Conservation (phyloP, 805 yeast species). For the Yarrowia sp. region DNA sequence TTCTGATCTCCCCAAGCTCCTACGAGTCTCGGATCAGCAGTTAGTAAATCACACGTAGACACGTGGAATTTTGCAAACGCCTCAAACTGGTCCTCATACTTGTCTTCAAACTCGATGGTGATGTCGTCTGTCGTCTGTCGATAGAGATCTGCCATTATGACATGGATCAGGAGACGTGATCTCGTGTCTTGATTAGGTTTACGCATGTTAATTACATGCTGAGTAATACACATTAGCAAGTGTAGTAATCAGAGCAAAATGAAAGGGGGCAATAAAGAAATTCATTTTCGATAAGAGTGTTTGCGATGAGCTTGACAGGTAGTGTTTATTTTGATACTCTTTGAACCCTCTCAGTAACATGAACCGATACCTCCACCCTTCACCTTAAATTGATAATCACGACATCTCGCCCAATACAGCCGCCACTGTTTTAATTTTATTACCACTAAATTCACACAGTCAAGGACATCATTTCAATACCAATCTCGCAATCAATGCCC, state of each 20-base stretch:
- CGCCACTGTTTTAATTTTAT: neutral
- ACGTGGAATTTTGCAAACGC: slow-evolving; percentile 7
- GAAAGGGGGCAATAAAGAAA: no score
- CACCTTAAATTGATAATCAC: neutral
- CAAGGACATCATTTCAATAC: neutral
- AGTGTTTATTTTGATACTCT: no score
- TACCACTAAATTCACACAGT: neutral
- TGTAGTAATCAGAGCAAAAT: no score
- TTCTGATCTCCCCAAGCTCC: slow-evolving; percentile 23
- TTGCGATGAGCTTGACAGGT: no score
- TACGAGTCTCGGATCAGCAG: slow-evolving; percentile 8
- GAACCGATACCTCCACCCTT: no score
- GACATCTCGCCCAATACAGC: neutral
- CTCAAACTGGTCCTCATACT: slow-evolving; percentile 17
- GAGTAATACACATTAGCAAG: no score
- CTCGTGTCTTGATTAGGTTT: neutral
- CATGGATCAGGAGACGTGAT: neutral
- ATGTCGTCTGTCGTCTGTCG: slow-evolving; percentile 30
- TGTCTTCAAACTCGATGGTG: slow-evolving; percentile 20
- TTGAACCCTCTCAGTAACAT: no score
- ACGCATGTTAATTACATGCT: no score
- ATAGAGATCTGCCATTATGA: slow-evolving; percentile 20
- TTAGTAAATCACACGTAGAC: slow-evolving; percentile 18
- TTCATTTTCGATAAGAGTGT: no score
- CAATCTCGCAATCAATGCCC: neutral